Conservation (phyloP, 148 eudicot species). For the Dysphania ambrosioides region DNA sequence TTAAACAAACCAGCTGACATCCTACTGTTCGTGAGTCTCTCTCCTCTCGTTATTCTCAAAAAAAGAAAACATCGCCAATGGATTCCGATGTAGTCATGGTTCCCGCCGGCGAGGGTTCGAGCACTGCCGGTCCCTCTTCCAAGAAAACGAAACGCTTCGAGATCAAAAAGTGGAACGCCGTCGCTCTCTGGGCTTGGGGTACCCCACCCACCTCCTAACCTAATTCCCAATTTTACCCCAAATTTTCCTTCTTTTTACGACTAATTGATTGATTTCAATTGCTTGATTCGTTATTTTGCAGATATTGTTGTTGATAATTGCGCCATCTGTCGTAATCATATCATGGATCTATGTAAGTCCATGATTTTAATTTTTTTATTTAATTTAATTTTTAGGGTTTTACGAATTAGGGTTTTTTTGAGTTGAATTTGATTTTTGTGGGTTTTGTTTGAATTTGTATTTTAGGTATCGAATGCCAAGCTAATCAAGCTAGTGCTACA, state of each 20-base stretch:
- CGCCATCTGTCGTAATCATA: conserved; percentile 91
- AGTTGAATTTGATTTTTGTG: not conserved
- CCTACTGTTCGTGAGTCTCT: no score
- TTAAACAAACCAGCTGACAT: no score
- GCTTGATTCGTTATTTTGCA: conserved; percentile 24
- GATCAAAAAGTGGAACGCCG: conserved; percentile 97
- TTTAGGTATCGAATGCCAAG: conserved; percentile 92
- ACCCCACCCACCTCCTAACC: not conserved
- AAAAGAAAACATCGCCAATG: no score
- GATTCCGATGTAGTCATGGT: no score
- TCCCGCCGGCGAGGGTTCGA: no score
- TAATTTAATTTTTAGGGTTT: no score
- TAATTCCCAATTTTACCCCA: not conserved
- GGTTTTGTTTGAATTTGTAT: not conserved
- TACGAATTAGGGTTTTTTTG: no score
- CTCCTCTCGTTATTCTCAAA: no score
- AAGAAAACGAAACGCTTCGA: conserved; percentile 83
- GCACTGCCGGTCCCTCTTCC: conserved; percentile 51
- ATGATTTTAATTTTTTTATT: not conserved
- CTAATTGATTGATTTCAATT: not conserved
- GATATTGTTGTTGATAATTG: conserved; percentile 90
- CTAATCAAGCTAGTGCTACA: conserved; percentile 91
- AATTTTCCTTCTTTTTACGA: not conserved
- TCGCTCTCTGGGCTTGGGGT: conserved; percentile 98
- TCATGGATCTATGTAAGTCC: conserved; percentile 86